Evolutionary conservation across 768 basidiomycete species (phyloP).

Genomic region (Melanogaster broomeanus): DNA sequence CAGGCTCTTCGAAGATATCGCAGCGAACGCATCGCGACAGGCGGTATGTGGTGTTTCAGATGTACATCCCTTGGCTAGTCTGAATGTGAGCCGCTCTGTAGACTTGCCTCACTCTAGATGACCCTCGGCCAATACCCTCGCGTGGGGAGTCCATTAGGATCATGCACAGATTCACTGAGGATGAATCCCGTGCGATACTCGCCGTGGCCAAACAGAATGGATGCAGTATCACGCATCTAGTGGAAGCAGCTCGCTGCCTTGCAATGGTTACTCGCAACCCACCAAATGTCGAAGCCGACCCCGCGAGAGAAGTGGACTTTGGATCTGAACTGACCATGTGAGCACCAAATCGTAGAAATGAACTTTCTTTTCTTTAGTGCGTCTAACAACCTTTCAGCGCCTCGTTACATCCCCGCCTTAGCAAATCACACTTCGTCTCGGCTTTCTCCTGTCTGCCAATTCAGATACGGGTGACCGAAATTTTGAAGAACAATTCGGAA

Average conservation of each 20-base stretch:
- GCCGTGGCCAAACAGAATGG: conserved; percentile 11
- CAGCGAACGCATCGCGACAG: conserved; percentile 1
- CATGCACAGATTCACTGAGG: conserved; percentile 8
- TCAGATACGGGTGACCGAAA: conserved; percentile 2
- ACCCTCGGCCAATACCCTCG: conserved; percentile 4
- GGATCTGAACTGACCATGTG: conserved; percentile 6
- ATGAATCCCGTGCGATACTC: conserved; percentile 12
- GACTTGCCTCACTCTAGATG: conserved; percentile 7
- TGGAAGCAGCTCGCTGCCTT: conserved; percentile 25
- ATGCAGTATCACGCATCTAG: conserved; percentile 13
- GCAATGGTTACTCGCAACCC: conserved; percentile 10
- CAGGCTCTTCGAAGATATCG: conserved; percentile 13
- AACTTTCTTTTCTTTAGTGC: background rate
- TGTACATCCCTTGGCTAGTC: too few species aligned
- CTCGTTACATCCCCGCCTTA: conserved; percentile 2
- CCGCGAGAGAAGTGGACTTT: conserved; percentile 4
- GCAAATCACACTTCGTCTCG: conserved; percentile 2
- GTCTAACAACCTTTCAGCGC: background rate
- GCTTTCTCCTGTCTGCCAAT: background rate
- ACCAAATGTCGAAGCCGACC: too few species aligned
- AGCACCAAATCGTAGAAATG: background rate
- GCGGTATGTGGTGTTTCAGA: conserved; percentile 7
- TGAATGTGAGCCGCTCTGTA: background rate
- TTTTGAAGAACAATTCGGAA: background rate
- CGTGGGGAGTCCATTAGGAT: background rate